A percentile compares a stretch with the other conserved stretches of the same genome.
Conservation (phyloP, 352 stramenopile species). For the Phytopythium sindhum region DNA sequence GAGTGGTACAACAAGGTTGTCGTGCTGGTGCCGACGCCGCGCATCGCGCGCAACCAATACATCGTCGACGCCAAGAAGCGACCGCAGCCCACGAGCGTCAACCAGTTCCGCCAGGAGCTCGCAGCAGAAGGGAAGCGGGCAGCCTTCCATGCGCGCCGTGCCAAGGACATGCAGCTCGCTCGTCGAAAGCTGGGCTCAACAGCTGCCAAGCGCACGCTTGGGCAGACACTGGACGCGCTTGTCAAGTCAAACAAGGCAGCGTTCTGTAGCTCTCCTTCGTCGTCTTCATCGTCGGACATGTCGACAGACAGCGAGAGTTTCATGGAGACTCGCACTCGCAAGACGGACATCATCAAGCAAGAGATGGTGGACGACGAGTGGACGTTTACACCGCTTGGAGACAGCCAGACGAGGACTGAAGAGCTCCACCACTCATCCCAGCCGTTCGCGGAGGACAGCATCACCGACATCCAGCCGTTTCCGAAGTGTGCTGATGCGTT, state of each 20-base stretch:
- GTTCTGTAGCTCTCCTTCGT: not conserved
- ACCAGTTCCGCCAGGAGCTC: constrained; percentile 8
- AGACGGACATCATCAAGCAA: not conserved
- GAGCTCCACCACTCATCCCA: not conserved
- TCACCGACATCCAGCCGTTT: not conserved
- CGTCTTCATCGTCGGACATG: not conserved
- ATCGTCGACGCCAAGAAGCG: constrained; percentile 24
- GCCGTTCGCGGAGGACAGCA: constrained; percentile 3
- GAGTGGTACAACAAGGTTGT: constrained; percentile 52
- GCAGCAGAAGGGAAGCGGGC: not conserved
- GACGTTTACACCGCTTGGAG: not conserved
- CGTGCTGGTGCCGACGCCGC: constrained; percentile 38
- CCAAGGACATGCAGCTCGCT: not conserved
- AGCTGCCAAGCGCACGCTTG: not conserved
- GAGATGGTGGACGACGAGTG: not conserved
- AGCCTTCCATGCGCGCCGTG: not conserved
- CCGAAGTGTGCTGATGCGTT: not conserved
- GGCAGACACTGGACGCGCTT: not conserved
- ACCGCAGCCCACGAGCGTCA: constrained; percentile 16
- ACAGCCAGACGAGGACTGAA: not conserved
- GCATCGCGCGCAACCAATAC: constrained; percentile 29
- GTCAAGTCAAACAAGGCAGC: not conserved
- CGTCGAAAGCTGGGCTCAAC: not conserved
- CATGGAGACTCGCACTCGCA: not conserved
- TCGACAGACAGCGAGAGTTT: not conserved